Evolutionary conservation across 257 asterid genomes (phyloP).

Genomic region (Jacaranda mimosifolia): DNA sequence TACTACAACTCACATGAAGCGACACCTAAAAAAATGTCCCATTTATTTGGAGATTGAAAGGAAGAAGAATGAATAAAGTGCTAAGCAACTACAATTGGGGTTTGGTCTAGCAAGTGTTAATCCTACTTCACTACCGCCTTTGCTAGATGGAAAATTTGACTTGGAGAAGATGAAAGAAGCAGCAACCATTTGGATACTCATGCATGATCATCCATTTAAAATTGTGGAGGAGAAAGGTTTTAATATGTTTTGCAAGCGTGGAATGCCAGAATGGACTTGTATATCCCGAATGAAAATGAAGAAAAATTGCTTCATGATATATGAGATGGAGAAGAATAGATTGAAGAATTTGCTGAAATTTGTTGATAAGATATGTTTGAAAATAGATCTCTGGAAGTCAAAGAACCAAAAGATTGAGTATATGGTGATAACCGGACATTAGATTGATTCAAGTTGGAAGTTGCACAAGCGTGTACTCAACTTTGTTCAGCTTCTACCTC

Average conservation of each 20-base stretch:
- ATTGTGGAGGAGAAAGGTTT: neutral
- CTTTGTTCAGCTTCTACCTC: neutral
- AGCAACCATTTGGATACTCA: neutral
- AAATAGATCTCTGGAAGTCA: neutral
- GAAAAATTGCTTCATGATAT: neutral
- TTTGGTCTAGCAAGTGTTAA: neutral
- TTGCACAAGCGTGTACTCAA: neutral
- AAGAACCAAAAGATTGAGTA: neutral
- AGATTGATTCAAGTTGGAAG: neutral
- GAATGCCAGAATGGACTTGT: neutral
- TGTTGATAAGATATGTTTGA: neutral
- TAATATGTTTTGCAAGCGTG: neutral
- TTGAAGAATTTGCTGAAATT: neutral
- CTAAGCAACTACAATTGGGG: neutral
- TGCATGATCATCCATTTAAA: neutral
- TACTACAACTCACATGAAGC: neutral
- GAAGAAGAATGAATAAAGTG: neutral
- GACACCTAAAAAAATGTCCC: neutral
- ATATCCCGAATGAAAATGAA: neutral
- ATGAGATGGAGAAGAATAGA: neutral
- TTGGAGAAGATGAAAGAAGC: neutral
- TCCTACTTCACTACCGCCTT: neutral
- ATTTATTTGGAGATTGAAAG: neutral
- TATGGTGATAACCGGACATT: neutral
- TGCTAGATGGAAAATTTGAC: neutral